Evolutionary conservation across 768 basidiomycete genomes (phyloP).

Genomic region (Suillus luteus): DNA sequence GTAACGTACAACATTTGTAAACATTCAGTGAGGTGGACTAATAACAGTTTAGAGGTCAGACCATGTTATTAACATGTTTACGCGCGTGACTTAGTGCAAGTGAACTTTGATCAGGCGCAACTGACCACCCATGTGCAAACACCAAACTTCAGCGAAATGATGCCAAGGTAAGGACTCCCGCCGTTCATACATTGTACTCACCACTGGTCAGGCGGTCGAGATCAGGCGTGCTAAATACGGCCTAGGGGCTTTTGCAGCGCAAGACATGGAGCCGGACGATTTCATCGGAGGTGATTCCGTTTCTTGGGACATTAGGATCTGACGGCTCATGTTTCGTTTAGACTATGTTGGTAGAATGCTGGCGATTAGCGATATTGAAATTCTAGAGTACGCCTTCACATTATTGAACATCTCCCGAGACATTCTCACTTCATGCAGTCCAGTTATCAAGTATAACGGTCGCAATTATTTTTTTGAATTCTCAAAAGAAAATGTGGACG

Average conservation of each 20-base stretch:
- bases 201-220: constrained; percentile 32
- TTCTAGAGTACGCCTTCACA: constrained; percentile 8
- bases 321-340: constrained; percentile 18
- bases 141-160: constrained; percentile 28
- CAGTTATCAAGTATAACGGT: constrained; percentile 12
- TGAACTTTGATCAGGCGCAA: constrained; percentile 20
- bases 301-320: not conserved
- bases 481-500: not conserved
- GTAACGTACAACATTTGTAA: constrained; percentile 24
- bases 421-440: constrained; percentile 14
- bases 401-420: not conserved
- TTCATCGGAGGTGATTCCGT: constrained; percentile 35
- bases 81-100: not conserved
- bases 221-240: constrained; percentile 41
- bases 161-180: constrained; percentile 22
- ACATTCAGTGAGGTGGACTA: not conserved
- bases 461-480: constrained; percentile 41
- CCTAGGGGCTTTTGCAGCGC: constrained; percentile 47
- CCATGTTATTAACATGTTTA: not conserved
- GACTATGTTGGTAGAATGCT: constrained; percentile 43
- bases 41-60: constrained; percentile 25
- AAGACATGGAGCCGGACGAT: constrained; percentile 22
- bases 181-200: not conserved
- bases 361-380: constrained; percentile 15
- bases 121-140: constrained; percentile 29